Percentiles rank a stretch among this genome's conserved stretches.
Conservation (phyloP, 2,329 filamentous ascomycete species). For the Coniochaeta sp. region DNA sequence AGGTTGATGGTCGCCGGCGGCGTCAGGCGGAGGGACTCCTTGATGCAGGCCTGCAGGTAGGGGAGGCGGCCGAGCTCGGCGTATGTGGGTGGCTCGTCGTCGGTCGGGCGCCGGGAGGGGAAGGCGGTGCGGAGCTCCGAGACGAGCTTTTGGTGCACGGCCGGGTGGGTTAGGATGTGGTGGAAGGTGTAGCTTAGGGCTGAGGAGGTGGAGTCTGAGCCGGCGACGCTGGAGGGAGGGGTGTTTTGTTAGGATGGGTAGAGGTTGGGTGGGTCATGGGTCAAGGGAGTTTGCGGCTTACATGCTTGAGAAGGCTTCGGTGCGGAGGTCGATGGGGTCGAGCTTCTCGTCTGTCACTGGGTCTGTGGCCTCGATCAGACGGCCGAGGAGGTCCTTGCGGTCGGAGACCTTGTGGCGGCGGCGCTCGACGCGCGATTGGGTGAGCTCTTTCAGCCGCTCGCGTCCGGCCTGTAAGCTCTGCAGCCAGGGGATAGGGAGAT, state of each 20-base stretch:
- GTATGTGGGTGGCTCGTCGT: constrained; percentile 3
- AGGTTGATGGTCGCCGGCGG: constrained; percentile 6
- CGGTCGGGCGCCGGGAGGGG: neutral
- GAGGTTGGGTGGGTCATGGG: neutral
- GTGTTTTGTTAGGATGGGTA: neutral
- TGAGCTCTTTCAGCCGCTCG: constrained; percentile 6
- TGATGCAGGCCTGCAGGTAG: constrained; percentile 7
- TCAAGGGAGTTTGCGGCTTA: neutral
- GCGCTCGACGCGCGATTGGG: constrained; percentile 4
- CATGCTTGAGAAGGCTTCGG: constrained; percentile 7
- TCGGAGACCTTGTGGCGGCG: constrained; percentile 4
- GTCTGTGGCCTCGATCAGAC: constrained; percentile 6
- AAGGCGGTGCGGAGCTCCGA: constrained; percentile 2
- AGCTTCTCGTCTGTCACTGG: constrained; percentile 6
- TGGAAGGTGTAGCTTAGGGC: constrained; percentile 5
- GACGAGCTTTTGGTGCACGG: neutral
- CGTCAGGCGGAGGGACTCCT: constrained; percentile 5
- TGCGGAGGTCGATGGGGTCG: constrained; percentile 5
- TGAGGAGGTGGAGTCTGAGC: constrained; percentile 6
- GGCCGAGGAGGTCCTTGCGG: constrained; percentile 5
- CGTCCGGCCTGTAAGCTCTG: constrained; percentile 4
- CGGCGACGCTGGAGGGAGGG: constrained; percentile 2
- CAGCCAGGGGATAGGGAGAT: constrained; percentile 5
- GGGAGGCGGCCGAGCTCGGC: constrained; percentile 5
- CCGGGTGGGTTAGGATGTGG: constrained; percentile 4